A percentile compares a stretch with the other conserved stretches of the same genome.
phyloP scores from a whole-genome alignment of 345 rosid species.

The Arabis alpina region DNA sequence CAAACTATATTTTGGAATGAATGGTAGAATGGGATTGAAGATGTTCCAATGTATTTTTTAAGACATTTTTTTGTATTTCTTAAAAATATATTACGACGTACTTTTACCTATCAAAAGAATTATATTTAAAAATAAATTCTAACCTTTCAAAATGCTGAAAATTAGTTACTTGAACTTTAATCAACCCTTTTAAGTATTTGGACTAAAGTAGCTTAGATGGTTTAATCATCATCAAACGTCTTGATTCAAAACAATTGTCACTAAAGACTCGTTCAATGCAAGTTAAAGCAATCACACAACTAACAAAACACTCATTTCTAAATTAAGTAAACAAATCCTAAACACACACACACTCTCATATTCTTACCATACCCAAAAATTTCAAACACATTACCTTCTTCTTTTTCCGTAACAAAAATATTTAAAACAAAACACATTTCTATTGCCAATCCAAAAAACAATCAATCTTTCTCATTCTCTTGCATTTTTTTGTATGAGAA shows the following conservation, averaged over 20 bases:
- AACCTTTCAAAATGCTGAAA: constrained; percentile 1
- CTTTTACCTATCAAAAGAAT: too few relatives aligned
- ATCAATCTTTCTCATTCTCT: background rate
- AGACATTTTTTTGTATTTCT: too few relatives aligned
- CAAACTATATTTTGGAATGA: too few relatives aligned
- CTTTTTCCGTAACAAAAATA: too few relatives aligned
- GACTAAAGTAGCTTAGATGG: constrained; percentile 22
- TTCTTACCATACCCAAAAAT: constrained; percentile 20
- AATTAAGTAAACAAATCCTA: constrained; percentile 37
- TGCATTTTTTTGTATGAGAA: background rate
- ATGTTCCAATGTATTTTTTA: too few relatives aligned
- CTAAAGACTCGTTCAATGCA: constrained; percentile 46
- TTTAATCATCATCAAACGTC: constrained; percentile 17
- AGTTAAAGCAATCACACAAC: constrained; percentile 32
- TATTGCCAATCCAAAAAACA: constrained; percentile 17
- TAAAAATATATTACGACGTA: too few relatives aligned
- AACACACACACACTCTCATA: constrained; percentile 25
- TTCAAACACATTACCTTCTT: background rate
- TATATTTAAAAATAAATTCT: too few relatives aligned
- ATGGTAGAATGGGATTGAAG: too few relatives aligned
- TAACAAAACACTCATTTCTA: constrained; percentile 34
- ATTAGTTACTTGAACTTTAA: constrained; percentile 2
- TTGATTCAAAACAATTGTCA: constrained; percentile 17
- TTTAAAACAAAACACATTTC: constrained; percentile 11
- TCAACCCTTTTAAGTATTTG: constrained; percentile 10